Evolutionary conservation across 306 rosid genomes (phyloP).

Genomic region (Luffa aegyptiaca): DNA sequence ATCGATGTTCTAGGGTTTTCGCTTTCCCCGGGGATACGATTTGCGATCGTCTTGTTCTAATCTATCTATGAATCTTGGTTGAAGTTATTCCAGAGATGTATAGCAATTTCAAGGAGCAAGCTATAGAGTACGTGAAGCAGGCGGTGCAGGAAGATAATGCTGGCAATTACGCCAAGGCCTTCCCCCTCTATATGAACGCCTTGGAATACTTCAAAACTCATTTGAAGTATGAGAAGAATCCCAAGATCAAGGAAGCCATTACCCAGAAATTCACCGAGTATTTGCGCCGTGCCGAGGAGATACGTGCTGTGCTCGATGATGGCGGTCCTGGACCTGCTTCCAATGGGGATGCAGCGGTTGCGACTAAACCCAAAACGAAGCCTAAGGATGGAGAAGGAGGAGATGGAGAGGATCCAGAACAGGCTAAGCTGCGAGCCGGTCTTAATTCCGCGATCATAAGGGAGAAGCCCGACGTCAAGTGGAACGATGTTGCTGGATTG

Average conservation of each 20-base stretch:
- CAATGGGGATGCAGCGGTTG: conserved; percentile 89
- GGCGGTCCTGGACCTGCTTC: conserved; percentile 91
- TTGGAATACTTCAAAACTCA: conserved; percentile 92
- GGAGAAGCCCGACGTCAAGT: conserved; percentile 90
- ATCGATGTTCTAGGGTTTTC: conserved; percentile 13
- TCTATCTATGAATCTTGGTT: conserved; percentile 19
- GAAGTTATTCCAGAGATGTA: conserved; percentile 40
- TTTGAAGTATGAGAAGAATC: conserved; percentile 94
- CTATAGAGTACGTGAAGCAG: conserved; percentile 94
- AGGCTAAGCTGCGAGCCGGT: conserved; percentile 78
- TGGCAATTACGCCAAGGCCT: conserved; percentile 94
- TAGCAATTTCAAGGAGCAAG: conserved; percentile 98
- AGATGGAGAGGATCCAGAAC: conserved; percentile 86
- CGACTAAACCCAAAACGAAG: conserved; percentile 75
- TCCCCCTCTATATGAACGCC: conserved; percentile 91
- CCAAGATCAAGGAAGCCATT: conserved; percentile 87
- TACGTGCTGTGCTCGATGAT: conserved; percentile 70
- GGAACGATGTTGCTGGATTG: conserved; percentile 95
- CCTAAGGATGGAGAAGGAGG: conserved; percentile 77
- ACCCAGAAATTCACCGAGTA: conserved; percentile 95
- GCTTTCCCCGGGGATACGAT: background rate
- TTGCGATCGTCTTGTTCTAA: background rate
- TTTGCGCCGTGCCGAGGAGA: conserved; percentile 97
- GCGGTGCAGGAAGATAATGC: conserved; percentile 91
- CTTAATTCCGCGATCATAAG: conserved; percentile 81